Evolutionary conservation across 176 grass and related monocot species (phyloP), one percentile per base, ranked within the genome.

Genomic region (Metroxylon sagu): DNA sequence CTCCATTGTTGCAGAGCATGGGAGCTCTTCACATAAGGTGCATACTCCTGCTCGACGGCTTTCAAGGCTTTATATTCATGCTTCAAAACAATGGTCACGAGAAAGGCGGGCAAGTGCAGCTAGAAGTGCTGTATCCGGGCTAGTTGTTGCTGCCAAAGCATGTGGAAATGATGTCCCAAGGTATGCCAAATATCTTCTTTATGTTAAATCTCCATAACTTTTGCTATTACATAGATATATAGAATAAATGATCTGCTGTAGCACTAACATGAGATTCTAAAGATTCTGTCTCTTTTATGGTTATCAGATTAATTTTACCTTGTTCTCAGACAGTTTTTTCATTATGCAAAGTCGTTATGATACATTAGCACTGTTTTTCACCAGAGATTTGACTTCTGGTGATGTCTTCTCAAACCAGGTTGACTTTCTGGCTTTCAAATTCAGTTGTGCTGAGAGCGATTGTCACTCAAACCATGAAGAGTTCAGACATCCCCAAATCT

Each of bases 351-450:
- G 7, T 43, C 35, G 12, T 43, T 39, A 39, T 39, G 35, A 39
- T 39, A 12, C 35, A 39, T 39, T 39, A 3, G 35, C 8, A 14
- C 35, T 43, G 2, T 2, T 43, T 43, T 43, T 43, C 35, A 12
- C 3, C 8, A 14, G 8, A 10, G 8, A 12, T 12, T 12, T 43
- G 35, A 43, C 15, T 19, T 18, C 52, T 83, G 43, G 60, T 59
- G 6, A 70, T 62, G 27, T 62, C 54, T 79, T 68, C 49, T 76
- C 18, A 56, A 64, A 73, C 56, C 79, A 97, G 93, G 76, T 85
- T 97, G 87, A 84, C 79, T 19, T 97, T 91, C 70, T 97, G 93
- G 93, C 57, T 97, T 16, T 97, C 93, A 64, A 97, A 97, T 53
- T 80, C 81, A 54, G 66, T 90, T 75, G 84, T 97, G 19, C 66